Evolutionary conservation across 768 basidiomycete species (phyloP).

Genomic region (Russula griseocarnosa): DNA sequence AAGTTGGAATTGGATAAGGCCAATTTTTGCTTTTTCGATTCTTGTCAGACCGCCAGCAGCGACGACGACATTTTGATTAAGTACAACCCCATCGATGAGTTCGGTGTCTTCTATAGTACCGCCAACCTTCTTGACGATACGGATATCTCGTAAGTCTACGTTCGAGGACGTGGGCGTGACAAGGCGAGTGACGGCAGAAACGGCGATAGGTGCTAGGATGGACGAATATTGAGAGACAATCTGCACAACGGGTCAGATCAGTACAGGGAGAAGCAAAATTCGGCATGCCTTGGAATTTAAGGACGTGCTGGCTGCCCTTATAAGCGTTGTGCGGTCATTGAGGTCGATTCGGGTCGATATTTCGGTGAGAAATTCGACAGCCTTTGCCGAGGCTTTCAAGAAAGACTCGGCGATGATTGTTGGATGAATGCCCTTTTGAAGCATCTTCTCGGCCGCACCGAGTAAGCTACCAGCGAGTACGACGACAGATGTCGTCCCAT

Average conservation of each 20-base stretch:
- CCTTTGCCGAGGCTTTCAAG: conserved; percentile 84
- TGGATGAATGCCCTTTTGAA: conserved; percentile 95
- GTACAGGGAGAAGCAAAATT: conserved; percentile 1
- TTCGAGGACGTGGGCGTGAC: conserved; percentile 86
- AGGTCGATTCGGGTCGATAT: conserved; percentile 91
- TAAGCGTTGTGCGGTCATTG: conserved; percentile 74
- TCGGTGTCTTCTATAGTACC: conserved; percentile 99
- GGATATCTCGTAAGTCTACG: conserved; percentile 93
- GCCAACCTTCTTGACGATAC: conserved; percentile 96
- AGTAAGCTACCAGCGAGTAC: conserved; percentile 92
- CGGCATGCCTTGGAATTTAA: conserved; percentile 85
- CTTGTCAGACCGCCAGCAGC: conserved; percentile 90
- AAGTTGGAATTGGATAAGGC: conserved; percentile 96
- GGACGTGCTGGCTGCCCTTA: conserved; percentile 92
- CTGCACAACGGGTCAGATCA: conserved; percentile 39
- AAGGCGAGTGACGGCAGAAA: conserved; percentile 90
- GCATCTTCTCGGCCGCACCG: conserved; percentile 93
- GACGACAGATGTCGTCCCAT: conserved; percentile 97
- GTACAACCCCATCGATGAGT: conserved; percentile 92
- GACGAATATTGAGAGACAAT: conserved; percentile 99
- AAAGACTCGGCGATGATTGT: conserved; percentile 97
- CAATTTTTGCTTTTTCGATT: conserved; percentile 98
- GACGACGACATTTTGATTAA: conserved; percentile 91
- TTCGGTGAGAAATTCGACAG: conserved; percentile 90
- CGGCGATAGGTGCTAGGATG: conserved; percentile 96